Conservation (phyloP, 1,139 yeast species). For the Yamadazyma songkhlaensis region DNA sequence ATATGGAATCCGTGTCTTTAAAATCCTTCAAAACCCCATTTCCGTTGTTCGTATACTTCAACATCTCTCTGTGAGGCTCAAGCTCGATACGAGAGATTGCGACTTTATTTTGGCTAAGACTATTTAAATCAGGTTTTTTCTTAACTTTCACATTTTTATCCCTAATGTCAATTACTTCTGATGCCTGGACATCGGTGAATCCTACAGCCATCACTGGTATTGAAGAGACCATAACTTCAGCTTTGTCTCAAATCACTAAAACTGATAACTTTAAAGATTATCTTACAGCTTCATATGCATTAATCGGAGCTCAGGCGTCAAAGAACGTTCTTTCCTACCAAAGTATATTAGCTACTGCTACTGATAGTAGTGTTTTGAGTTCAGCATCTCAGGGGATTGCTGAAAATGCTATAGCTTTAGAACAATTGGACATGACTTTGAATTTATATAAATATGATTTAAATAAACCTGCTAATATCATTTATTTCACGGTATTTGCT, state of each 20-base stretch:
- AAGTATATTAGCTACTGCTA: slow-evolving; percentile 39
- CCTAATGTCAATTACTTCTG: slow-evolving; percentile 12
- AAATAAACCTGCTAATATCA: slow-evolving; percentile 28
- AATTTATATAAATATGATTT: slow-evolving; percentile 22
- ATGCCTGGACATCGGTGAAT: slow-evolving; percentile 19
- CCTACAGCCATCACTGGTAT: slow-evolving; percentile 22
- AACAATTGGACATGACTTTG: slow-evolving; percentile 21
- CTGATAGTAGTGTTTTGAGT: slow-evolving; percentile 24
- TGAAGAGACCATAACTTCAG: slow-evolving; percentile 14
- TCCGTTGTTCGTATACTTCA: no score
- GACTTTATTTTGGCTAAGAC: no score
- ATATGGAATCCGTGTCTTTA: no score
- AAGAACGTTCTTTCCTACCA: slow-evolving; percentile 33
- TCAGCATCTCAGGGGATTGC: slow-evolving; percentile 32
- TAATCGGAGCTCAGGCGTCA: slow-evolving; percentile 37
- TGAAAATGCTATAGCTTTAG: slow-evolving; percentile 32
- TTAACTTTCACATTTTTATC: no score
- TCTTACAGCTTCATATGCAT: slow-evolving; percentile 19
- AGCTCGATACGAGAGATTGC: no score
- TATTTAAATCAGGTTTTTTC: no score
- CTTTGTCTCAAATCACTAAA: slow-evolving; percentile 12
- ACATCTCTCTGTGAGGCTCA: no score
- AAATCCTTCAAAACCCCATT: no score
- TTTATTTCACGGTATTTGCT: slow-evolving; percentile 28
- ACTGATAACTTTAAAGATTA: slow-evolving; percentile 5